Evolutionary conservation across 1,139 yeast genomes (phyloP).

Genomic region (Candida sanyaensis): DNA sequence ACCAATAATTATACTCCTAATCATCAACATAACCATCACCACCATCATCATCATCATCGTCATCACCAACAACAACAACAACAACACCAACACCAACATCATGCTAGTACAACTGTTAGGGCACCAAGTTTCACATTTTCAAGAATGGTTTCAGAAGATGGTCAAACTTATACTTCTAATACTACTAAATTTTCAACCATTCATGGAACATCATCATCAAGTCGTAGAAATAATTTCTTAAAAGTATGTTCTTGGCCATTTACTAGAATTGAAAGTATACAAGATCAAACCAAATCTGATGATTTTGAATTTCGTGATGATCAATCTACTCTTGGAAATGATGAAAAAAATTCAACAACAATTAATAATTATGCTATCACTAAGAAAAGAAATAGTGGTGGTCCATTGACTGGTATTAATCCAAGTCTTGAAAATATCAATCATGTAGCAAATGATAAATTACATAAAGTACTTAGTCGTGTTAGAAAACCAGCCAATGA

Average conservation of each 20-base stretch:
- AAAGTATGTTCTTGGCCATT: conserved; percentile 17
- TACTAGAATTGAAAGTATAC: conserved; percentile 10
- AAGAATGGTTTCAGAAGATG: conserved; percentile 5
- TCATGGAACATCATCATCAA: conserved; percentile 6
- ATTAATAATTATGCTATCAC: conserved; percentile 3
- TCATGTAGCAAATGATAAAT: conserved; percentile 10
- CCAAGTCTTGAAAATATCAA: conserved; percentile 18
- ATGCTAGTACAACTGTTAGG: conserved; percentile 7
- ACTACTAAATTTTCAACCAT: conserved; percentile 6
- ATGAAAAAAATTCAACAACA: conserved; percentile 5
- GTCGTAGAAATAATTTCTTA: conserved; percentile 13
- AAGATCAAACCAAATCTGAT: conserved; percentile 4
- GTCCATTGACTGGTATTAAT: conserved; percentile 13
- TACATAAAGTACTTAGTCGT: conserved; percentile 8
- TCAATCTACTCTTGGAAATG: conserved; percentile 5
- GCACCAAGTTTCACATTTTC: conserved; percentile 11
- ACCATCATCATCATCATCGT: conserved; percentile 1
- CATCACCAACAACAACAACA: neutral
- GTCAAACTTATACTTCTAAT: neutral
- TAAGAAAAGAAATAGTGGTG: conserved; percentile 1
- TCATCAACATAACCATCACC: neutral
- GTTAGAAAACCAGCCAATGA: conserved; percentile 5
- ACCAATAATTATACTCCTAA: neutral
- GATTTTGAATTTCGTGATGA: conserved; percentile 1
- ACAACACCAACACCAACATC: neutral